Evolutionary conservation across 2,329 filamentous ascomycete species (phyloP).

Genomic region (Drechslerella coelobrocha): DNA sequence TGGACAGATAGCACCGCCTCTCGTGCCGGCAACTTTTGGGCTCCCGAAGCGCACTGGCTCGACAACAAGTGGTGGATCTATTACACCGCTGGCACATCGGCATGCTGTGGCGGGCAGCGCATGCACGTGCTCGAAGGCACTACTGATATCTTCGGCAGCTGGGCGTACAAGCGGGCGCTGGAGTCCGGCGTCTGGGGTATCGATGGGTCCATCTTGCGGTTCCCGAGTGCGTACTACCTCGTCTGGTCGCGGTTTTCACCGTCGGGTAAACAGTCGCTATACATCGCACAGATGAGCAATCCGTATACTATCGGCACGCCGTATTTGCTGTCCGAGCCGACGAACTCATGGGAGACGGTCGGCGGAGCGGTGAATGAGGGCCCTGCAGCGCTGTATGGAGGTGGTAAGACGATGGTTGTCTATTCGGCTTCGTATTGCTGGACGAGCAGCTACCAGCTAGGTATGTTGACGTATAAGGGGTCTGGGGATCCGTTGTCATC

Average conservation of each 20-base stretch:
- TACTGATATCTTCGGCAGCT: conserved; percentile 63
- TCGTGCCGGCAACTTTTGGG: conserved; percentile 67
- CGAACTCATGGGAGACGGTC: conserved; percentile 63
- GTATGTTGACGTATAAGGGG: conserved; percentile 65
- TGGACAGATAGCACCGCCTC: conserved; percentile 62
- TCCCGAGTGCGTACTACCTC: conserved; percentile 63
- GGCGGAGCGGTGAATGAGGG: conserved; percentile 66
- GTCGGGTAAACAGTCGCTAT: conserved; percentile 60
- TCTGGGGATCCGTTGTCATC: conserved; percentile 61
- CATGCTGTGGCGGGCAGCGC: conserved; percentile 63
- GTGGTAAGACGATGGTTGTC: conserved; percentile 63
- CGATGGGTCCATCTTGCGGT: conserved; percentile 64
- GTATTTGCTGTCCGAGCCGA: conserved; percentile 64
- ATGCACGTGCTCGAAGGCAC: conserved; percentile 65
- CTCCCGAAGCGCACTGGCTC: conserved; percentile 58
- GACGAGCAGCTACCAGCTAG: conserved; percentile 65
- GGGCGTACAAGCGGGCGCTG: conserved; percentile 62
- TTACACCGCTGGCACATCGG: conserved; percentile 63
- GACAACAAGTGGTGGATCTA: conserved; percentile 64
- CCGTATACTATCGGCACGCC: conserved; percentile 61
- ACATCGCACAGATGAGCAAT: conserved; percentile 59
- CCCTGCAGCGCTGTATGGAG: conserved; percentile 64
- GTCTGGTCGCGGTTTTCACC: conserved; percentile 64
- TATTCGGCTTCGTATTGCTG: conserved; percentile 67
- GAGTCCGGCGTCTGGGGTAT: conserved; percentile 63